Evolutionary conservation across 345 rosid species (phyloP).

Genomic region (Corymbia maculata): DNA sequence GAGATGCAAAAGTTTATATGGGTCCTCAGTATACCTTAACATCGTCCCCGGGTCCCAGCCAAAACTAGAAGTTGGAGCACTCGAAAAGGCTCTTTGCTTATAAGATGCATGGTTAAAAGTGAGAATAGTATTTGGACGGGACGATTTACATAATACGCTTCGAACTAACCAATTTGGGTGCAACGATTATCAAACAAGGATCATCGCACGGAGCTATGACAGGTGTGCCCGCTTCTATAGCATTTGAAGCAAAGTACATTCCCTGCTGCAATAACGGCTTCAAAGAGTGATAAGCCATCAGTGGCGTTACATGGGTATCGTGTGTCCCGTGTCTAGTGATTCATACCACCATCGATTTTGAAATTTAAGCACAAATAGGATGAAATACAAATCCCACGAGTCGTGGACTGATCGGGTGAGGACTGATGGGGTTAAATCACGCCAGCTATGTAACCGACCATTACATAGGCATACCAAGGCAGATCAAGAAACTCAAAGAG

Average conservation of each 20-base stretch:
- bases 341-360: neutral
- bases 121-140: neutral
- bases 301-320: neutral
- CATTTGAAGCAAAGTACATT: neutral
- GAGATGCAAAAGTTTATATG: neutral
- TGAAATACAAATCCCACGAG: neutral
- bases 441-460: neutral
- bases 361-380: neutral
- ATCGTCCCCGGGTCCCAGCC: neutral
- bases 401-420: neutral
- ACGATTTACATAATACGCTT: neutral
- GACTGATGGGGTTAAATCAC: rapidly evolving
- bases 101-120: neutral
- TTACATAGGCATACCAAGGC: too few species aligned
- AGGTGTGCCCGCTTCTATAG: neutral
- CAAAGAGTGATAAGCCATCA: neutral
- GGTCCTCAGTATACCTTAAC: neutral
- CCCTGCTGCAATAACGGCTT: neutral
- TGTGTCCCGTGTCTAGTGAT: neutral
- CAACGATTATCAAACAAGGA: neutral
- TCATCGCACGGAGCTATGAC: neutral
- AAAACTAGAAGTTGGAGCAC: neutral
- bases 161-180: neutral
- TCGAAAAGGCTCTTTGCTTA: neutral
- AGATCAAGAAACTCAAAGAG: neutral